Evolutionary conservation across 2,329 filamentous ascomycete genomes (phyloP).

Genomic region (Grosmannia serpens): DNA sequence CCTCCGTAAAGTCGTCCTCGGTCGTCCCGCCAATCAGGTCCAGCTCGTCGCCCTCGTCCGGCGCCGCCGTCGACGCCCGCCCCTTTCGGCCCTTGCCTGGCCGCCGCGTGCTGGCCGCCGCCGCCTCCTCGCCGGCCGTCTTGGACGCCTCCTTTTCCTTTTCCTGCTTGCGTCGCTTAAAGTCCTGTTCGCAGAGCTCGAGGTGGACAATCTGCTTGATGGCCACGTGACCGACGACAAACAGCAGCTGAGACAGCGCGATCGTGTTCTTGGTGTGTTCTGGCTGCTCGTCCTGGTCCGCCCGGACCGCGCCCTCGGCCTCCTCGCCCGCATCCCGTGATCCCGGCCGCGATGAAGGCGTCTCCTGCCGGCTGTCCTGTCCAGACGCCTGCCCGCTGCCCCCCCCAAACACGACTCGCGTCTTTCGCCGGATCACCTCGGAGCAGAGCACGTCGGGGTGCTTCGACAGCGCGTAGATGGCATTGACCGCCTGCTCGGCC

Average conservation of each 20-base stretch:
- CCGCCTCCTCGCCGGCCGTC: constrained; percentile 8
- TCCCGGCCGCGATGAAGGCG: constrained; percentile 39
- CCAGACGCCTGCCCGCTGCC: constrained; percentile 12
- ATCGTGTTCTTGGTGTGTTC: constrained; percentile 26
- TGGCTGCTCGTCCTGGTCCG: neutral
- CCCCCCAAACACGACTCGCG: constrained; percentile 59
- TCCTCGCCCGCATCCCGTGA: constrained; percentile 28
- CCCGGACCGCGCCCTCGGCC: neutral
- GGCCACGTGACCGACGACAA: constrained; percentile 90
- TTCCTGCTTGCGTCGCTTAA: constrained; percentile 89
- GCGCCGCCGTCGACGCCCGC: constrained; percentile 16
- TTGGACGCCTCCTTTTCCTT: constrained; percentile 52
- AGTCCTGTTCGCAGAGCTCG: constrained; percentile 93
- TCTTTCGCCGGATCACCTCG: constrained; percentile 78
- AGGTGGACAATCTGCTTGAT: constrained; percentile 99
- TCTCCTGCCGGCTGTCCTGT: constrained; percentile 11
- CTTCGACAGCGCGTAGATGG: constrained; percentile 87
- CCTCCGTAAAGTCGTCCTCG: constrained; percentile 85
- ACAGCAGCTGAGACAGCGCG: constrained; percentile 78
- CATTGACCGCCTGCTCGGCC: constrained; percentile 89
- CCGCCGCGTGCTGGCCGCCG: constrained; percentile 7
- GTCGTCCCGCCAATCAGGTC: constrained; percentile 95
- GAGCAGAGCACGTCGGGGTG: constrained; percentile 91
- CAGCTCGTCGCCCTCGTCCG: constrained; percentile 65
- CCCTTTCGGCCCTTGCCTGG: constrained; percentile 20